Base-by-base conservation (phyloP, 805 yeast species). In the Myxozyma melibiosi region DNA sequence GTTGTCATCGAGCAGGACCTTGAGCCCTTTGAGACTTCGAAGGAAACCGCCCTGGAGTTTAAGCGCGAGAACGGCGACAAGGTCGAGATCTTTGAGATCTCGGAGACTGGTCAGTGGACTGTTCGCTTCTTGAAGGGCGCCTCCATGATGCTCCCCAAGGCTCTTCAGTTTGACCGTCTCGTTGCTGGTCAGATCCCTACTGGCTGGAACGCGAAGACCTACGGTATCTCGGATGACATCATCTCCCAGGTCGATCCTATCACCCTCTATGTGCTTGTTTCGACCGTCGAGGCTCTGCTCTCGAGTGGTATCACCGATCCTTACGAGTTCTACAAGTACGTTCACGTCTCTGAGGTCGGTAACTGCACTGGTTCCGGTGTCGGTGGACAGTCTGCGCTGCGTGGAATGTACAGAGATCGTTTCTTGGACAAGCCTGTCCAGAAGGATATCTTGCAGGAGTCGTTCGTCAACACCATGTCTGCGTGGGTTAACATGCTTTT, bases 401-500 rank as follows among this genome's bases (percentile, higher is more conserved):
- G 95, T 74, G 97, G 97, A 68, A 94, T 94, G 98, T 94, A 90
- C 81, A 90, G 82, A 76, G 96, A 92, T 71, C 85, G 99, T 78
- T 94, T 81, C 78, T 78, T 83, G 67, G 99, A 94, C 73, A 80
- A 80, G 75, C 97, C 96, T 54, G 97, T 91, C 54, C 99, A 95
- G 79, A 94, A 89, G 73, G 99, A 94, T 77, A 87, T 94, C 66
- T 80, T 94, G 67, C 99, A 92, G 78, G 99, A 94, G 77, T 91
- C 99, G 58, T 94, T 94, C 78, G 91, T 95, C 79, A 94, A 94
- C 80, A 94, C 98, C 51, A 92, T 94, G 97, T 82, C 96, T 62
- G 99, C 99, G 62, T 94, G 99, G 99, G 97, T 94, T 67, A 94
- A 94, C 72, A 94, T 94, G 99, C 82, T 94, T 80, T 79, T 95